phyloP scores from a whole-genome alignment of 2,329 filamentous ascomycete species.

The Exophiala alcalophila region DNA sequence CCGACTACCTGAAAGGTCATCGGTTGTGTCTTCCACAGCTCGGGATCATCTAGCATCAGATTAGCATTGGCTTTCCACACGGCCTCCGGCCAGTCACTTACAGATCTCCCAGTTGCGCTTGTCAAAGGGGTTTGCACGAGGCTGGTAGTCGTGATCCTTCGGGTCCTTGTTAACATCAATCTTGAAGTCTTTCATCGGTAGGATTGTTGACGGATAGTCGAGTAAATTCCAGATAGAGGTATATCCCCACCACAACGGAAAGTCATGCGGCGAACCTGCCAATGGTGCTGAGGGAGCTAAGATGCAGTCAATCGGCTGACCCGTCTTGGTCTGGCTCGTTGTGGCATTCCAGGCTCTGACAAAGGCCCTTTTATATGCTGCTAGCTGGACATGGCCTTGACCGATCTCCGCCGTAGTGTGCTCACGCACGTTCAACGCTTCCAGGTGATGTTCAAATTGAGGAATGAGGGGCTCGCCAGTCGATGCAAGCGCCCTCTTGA shows the following conservation, averaged over 20 bases:
- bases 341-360: conserved; percentile 20
- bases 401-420: not conserved
- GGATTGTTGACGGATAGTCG: conserved; percentile 61
- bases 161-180: conserved; percentile 43
- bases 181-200: conserved; percentile 45
- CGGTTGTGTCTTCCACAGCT: conserved; percentile 48
- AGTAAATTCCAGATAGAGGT: conserved; percentile 66
- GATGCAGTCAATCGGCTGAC: conserved; percentile 23
- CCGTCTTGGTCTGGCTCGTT: not conserved
- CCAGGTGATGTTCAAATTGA: not conserved
- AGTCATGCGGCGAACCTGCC: conserved; percentile 46
- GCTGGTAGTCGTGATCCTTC: conserved; percentile 16
- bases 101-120: conserved; percentile 44
- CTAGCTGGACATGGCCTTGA: conserved; percentile 3
- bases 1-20: conserved; percentile 55
- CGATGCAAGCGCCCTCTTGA: conserved; percentile 48
- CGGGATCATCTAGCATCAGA: conserved; percentile 36
- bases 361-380: conserved; percentile 13
- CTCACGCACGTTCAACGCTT: not conserved
- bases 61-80: too few species aligned
- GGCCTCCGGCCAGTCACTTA: conserved; percentile 31
- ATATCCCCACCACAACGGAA: conserved; percentile 61
- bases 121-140: conserved; percentile 37
- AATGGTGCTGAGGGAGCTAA: conserved; percentile 7
- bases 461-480: conserved; percentile 62